Evolutionary conservation across 257 asterid genomes (phyloP).

Genomic region (Knoxia roxburghii): DNA sequence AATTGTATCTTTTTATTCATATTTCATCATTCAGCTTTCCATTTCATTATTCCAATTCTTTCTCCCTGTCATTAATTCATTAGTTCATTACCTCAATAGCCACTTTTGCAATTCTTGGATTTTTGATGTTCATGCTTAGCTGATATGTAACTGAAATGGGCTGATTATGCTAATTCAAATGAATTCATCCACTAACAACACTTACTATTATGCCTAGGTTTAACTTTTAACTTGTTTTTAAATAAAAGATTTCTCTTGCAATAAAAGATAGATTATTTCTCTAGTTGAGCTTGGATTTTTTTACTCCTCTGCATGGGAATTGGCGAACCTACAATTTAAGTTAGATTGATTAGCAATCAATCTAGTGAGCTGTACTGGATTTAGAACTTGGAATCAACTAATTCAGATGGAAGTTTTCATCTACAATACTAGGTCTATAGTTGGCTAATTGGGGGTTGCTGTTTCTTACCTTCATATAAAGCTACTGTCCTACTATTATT

Average conservation of each 20-base stretch:
- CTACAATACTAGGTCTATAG: neutral
- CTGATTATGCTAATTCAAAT: neutral
- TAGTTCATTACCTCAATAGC: no score
- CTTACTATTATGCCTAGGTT: neutral
- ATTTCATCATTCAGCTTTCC: no score
- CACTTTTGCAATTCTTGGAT: neutral
- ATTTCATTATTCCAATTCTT: no score
- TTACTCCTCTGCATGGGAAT: neutral
- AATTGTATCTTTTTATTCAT: no score
- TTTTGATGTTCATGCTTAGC: neutral
- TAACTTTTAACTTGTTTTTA: neutral
- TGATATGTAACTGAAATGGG: neutral
- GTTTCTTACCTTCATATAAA: neutral
- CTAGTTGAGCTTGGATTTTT: neutral
- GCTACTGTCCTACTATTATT: neutral
- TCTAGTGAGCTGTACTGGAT: constrained; percentile 4
- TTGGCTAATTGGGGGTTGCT: neutral
- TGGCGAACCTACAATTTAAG: neutral
- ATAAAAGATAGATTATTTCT: neutral
- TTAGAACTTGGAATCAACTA: neutral
- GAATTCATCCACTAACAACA: neutral
- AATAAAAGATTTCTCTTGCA: neutral
- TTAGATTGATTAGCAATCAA: neutral
- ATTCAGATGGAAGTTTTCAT: neutral
- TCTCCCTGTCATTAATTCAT: no score